A percentile compares a stretch with the other conserved stretches of the same genome.
These are phyloP conservation scores for Clonostachys rhizophaga DNA, from an alignment of 2,329 filamentous ascomycete species.

Conservation along the genomic window DNA sequence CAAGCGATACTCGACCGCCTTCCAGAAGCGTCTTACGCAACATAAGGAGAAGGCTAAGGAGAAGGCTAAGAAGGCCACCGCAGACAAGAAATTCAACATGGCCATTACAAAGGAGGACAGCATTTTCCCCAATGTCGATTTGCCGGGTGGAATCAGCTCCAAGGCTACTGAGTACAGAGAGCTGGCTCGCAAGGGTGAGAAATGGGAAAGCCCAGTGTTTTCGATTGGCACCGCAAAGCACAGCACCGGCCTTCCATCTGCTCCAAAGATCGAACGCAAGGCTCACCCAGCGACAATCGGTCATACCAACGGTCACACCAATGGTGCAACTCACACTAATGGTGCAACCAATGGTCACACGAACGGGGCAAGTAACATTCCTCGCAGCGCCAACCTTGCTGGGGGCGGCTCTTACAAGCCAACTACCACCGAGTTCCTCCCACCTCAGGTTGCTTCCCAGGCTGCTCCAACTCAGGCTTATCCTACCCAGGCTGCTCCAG, in stretches of 20 bases:
- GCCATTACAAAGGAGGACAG: slow-evolving; percentile 70
- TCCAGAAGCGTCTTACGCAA: slow-evolving; percentile 68
- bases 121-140: slow-evolving; percentile 78
- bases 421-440: too few species aligned
- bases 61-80: slow-evolving; percentile 43
- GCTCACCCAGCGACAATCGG: slow-evolving; percentile 10
- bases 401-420: not conserved
- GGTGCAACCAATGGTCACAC: slow-evolving; percentile 4
- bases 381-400: not conserved
- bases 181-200: slow-evolving; percentile 79
- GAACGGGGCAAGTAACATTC: not conserved
- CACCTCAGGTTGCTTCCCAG: too few species aligned
- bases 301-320: slow-evolving; percentile 6
- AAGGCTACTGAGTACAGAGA: slow-evolving; percentile 95
- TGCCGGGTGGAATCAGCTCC: slow-evolving; percentile 79
- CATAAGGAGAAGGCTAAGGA: slow-evolving; percentile 71
- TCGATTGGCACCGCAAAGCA: slow-evolving; percentile 73
- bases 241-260: slow-evolving; percentile 66
- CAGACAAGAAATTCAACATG: slow-evolving; percentile 63
- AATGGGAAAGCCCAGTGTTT: slow-evolving; percentile 95
- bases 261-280: slow-evolving; percentile 46
- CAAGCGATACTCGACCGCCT: slow-evolving; percentile 73
- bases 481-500: too few species aligned
- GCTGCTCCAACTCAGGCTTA: too few species aligned
- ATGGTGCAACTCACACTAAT: slow-evolving; percentile 5